phyloP scores from a whole-genome alignment of 495 filamentous ascomycete species.

The Platismatia glauca region DNA sequence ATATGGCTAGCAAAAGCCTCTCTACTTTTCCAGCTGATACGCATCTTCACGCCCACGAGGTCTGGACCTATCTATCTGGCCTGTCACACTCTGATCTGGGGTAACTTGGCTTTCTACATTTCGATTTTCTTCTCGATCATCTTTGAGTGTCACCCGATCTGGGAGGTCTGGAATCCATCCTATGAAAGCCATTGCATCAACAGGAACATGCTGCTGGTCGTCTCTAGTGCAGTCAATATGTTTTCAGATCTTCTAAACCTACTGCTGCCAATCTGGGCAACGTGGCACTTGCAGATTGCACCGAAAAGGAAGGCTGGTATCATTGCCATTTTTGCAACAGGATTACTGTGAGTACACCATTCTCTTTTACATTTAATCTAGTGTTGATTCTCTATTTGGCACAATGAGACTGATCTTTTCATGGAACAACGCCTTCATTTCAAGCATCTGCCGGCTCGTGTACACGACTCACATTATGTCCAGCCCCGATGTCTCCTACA shows the following conservation, averaged over 20 bases:
- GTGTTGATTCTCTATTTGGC: background rate
- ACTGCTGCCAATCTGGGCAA: conserved; percentile 16
- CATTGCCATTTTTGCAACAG: conserved; percentile 6
- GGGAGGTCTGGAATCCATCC: conserved; percentile 8
- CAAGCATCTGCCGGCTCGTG: conserved; percentile 16
- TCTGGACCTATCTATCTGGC: conserved; percentile 18
- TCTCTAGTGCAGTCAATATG: conserved; percentile 13
- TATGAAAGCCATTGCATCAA: conserved; percentile 6
- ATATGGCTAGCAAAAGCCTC: conserved; percentile 16
- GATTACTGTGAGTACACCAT: conserved; percentile 2
- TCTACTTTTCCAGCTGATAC: conserved; percentile 21
- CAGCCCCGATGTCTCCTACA: conserved; percentile 7
- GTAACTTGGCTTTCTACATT: conserved; percentile 16
- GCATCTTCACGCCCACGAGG: conserved; percentile 20
- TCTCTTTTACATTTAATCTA: too few relatives aligned
- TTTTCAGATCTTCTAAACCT: conserved; percentile 18
- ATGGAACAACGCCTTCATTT: conserved; percentile 9
- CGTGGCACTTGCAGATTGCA: conserved; percentile 20
- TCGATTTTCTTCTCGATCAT: conserved; percentile 20
- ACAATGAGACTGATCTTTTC: background rate
- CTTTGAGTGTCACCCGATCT: conserved; percentile 18
- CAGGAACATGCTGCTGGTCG: background rate
- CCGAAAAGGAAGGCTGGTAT: conserved; percentile 7
- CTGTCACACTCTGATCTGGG: conserved; percentile 16
- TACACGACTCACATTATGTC: background rate